Percentiles rank a stretch among this genome's conserved stretches.
Conservation (phyloP, 1,139 yeast genomes). For the Hyphopichia khmerensis region DNA sequence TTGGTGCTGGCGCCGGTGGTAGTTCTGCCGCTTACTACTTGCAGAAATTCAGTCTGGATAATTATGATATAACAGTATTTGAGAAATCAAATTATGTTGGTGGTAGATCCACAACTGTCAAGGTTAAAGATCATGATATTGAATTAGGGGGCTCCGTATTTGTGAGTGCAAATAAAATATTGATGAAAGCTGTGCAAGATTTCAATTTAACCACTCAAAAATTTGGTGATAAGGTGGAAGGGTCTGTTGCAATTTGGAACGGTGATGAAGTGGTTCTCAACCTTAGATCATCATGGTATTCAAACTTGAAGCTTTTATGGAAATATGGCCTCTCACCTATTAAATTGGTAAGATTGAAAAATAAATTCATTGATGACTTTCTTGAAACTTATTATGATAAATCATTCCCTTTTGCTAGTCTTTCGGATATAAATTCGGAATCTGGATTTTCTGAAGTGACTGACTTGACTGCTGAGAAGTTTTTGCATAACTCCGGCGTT, state of each 20-base stretch:
- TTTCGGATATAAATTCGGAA: constrained; percentile 10
- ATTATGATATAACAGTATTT: constrained; percentile 29
- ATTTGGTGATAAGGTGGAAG: constrained; percentile 13
- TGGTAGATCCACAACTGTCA: constrained; percentile 34
- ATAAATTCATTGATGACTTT: constrained; percentile 15
- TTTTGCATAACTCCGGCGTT: constrained; percentile 18
- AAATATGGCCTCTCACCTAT: constrained; percentile 24
- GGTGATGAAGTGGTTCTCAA: constrained; percentile 23
- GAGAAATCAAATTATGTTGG: constrained; percentile 32
- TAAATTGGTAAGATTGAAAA: constrained; percentile 13
- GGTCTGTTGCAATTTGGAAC: constrained; percentile 35
- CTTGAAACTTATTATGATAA: constrained; percentile 18
- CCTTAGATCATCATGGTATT: constrained; percentile 7
- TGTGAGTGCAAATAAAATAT: constrained; percentile 33
- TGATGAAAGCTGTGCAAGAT: constrained; percentile 28
- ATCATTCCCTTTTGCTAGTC: constrained; percentile 24
- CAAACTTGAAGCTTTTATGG: constrained; percentile 15
- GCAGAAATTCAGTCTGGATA: constrained; percentile 23
- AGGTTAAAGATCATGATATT: constrained; percentile 12
- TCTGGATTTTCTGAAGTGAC: constrained; percentile 21
- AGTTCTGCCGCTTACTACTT: constrained; percentile 40
- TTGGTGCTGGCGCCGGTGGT: constrained; percentile 52
- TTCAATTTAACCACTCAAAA: constrained; percentile 22
- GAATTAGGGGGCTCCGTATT: constrained; percentile 46
- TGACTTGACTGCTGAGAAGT: constrained; percentile 16